Conservation (phyloP, 495 filamentous ascomycete species). For the Penicillium daleae region DNA sequence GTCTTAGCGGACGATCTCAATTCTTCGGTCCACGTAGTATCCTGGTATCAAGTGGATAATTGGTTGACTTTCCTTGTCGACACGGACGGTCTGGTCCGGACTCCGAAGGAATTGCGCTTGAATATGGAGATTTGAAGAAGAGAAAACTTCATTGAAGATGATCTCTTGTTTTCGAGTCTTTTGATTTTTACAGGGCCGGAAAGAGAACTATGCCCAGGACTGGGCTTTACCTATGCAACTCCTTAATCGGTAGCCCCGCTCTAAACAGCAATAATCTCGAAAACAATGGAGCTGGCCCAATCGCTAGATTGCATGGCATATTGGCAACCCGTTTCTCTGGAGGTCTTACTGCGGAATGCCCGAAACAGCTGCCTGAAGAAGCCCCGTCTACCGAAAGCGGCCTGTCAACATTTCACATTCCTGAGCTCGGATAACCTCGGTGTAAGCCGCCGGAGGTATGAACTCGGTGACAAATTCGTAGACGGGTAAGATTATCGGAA, state of each 20-base stretch:
- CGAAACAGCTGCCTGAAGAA: slow-evolving; percentile 18
- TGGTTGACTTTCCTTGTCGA: not conserved
- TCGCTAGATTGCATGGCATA: slow-evolving; percentile 4
- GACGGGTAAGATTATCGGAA: no score
- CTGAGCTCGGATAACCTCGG: slow-evolving; percentile 7
- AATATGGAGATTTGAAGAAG: not conserved
- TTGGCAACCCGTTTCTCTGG: not conserved
- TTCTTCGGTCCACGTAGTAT: not conserved
- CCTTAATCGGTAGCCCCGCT: not conserved
- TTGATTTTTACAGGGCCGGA: slow-evolving; percentile 16
- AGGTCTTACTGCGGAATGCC: slow-evolving; percentile 18
- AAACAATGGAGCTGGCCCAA: not conserved
- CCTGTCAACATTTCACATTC: slow-evolving; percentile 25
- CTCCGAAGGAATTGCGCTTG: not conserved
- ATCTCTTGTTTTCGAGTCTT: not conserved
- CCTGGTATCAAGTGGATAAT: not conserved
- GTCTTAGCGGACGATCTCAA: slow-evolving; percentile 5
- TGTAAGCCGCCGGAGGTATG: not conserved
- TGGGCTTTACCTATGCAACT: slow-evolving; percentile 6
- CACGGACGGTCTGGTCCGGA: slow-evolving; percentile 1
- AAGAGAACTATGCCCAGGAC: slow-evolving; percentile 13
- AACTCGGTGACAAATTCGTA: no score
- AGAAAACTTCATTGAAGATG: not conserved
- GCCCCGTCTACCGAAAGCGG: slow-evolving; percentile 25
- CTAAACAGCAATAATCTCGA: not conserved